phyloP scores from a whole-genome alignment of 768 basidiomycete species.

The Termitomyces sp. region DNA sequence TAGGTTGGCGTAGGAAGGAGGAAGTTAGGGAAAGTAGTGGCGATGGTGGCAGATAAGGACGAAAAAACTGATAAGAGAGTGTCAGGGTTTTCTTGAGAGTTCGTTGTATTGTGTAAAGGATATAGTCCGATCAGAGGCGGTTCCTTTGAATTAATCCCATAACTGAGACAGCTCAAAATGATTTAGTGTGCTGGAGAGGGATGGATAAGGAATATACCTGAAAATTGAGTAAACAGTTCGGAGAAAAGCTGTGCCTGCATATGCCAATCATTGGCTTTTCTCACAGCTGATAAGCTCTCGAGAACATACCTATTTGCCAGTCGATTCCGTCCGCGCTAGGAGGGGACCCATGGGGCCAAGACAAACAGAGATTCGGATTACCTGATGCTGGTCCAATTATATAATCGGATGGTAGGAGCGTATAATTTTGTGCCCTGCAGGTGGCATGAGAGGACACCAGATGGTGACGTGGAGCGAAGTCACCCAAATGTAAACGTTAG shows the following conservation, averaged over 20 bases:
- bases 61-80: constrained; percentile 48
- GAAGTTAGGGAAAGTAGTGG: constrained; percentile 69
- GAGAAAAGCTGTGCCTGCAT: constrained; percentile 56
- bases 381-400: constrained; percentile 64
- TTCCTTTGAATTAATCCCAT: constrained; percentile 69
- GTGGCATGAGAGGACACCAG: not conserved
- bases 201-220: constrained; percentile 40
- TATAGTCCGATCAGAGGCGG: constrained; percentile 78
- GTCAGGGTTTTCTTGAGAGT: constrained; percentile 32
- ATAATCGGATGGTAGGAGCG: constrained; percentile 70
- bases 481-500: constrained; percentile 71
- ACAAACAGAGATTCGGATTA: constrained; percentile 60
- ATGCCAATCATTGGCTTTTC: not conserved
- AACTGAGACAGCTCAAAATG: constrained; percentile 34
- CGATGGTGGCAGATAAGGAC: constrained; percentile 54
- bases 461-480: constrained; percentile 12
- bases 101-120: constrained; percentile 42
- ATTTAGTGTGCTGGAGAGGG: not conserved
- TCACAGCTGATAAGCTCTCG: not conserved
- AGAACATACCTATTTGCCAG: constrained; percentile 68
- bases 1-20: constrained; percentile 58
- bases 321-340: constrained; percentile 73
- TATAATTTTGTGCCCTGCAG: constrained; percentile 43
- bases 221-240: constrained; percentile 75
- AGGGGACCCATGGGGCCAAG: constrained; percentile 65